Conservation (phyloP, 352 stramenopile genomes). For the Pythium sp. region DNA sequence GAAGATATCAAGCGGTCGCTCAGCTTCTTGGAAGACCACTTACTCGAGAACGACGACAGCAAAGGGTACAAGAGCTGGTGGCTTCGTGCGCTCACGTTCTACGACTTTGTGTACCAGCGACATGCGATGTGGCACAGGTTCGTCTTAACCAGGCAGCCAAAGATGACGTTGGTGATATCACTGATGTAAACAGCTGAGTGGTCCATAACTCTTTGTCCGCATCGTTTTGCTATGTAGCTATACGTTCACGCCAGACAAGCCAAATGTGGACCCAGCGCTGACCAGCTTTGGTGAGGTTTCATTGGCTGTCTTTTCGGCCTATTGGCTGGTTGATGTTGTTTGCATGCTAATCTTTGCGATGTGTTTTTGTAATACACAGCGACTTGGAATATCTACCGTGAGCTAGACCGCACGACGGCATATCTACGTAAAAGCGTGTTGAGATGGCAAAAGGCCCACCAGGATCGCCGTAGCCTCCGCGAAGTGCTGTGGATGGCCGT, state of each 20-base stretch:
- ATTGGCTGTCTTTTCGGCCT: not conserved
- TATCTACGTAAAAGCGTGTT: conserved; percentile 81
- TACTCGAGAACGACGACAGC: conserved; percentile 62
- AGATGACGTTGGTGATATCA: not conserved
- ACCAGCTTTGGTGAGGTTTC: conserved; percentile 71
- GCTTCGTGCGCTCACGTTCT: conserved; percentile 77
- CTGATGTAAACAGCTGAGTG: not conserved
- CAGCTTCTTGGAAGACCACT: conserved; percentile 72
- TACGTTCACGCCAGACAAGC: conserved; percentile 63
- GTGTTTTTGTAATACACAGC: conserved; percentile 25
- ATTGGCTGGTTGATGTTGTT: not conserved
- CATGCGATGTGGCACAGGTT: conserved; percentile 83
- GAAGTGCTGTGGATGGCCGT: conserved; percentile 83
- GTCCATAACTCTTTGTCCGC: not conserved
- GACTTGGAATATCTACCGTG: conserved; percentile 83
- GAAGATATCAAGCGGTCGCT: conserved; percentile 34
- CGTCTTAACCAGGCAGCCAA: not conserved
- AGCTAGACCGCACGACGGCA: conserved; percentile 76
- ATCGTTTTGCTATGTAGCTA: conserved; percentile 32
- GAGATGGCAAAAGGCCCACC: conserved; percentile 69
- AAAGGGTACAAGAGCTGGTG: conserved; percentile 88
- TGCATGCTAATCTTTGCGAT: not conserved
- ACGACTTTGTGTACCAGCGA: conserved; percentile 84
- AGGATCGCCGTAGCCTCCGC: conserved; percentile 62
- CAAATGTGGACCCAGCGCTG: conserved; percentile 64